Evolutionary conservation across 2,329 filamentous ascomycete species (phyloP).

Genomic region (Septoria linicola): DNA sequence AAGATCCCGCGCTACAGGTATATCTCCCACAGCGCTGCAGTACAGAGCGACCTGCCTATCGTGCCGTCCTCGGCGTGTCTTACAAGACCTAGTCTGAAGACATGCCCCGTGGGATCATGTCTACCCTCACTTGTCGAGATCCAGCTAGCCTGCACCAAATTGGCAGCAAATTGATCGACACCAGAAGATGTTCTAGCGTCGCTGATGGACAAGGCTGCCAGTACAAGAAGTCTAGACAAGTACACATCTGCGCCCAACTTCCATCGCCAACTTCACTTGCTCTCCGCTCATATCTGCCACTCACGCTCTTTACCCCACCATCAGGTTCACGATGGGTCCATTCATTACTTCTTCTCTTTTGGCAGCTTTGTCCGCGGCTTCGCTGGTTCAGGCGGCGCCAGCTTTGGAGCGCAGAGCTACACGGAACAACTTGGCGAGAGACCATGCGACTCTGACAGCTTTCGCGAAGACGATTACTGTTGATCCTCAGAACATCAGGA

Average conservation of each 20-base stretch:
- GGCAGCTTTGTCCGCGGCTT: slow-evolving; percentile 3
- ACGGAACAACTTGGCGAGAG: slow-evolving; percentile 12
- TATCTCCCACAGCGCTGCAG: neutral
- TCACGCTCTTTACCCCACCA: neutral
- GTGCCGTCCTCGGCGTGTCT: slow-evolving; percentile 4
- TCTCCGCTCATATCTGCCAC: neutral
- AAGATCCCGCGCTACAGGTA: too few relatives aligned
- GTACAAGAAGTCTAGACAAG: neutral
- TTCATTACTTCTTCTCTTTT: slow-evolving; percentile 1
- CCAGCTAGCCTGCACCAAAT: neutral
- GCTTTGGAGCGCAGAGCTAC: neutral
- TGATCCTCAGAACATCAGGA: slow-evolving; percentile 11
- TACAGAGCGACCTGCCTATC: neutral
- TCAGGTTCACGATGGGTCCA: slow-evolving; percentile 6
- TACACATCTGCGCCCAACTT: too few relatives aligned
- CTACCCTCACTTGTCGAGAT: neutral
- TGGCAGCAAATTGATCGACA: neutral
- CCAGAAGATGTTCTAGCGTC: neutral
- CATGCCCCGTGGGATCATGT: neutral
- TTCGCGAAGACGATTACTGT: slow-evolving; percentile 18
- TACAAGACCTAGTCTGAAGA: neutral
- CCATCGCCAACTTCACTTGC: neutral
- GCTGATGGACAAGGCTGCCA: neutral
- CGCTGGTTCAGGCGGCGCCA: slow-evolving; percentile 3
- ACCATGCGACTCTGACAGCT: slow-evolving; percentile 10